These are phyloP conservation scores for Botrytis squamosa DNA, from an alignment of 2,329 filamentous ascomycete species.

Conservation along the genomic window DNA sequence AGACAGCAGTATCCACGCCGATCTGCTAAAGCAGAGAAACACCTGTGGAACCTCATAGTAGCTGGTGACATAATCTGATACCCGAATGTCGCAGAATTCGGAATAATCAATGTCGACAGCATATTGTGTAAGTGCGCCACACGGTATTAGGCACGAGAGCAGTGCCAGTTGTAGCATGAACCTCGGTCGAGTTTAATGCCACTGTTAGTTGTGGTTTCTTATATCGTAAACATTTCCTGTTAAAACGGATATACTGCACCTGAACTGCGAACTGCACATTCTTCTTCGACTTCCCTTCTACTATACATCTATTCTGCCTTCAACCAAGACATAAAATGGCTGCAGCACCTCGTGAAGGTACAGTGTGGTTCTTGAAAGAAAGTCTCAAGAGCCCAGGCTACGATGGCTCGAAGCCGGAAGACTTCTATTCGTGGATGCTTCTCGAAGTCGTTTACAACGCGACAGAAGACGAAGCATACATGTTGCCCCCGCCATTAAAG, in stretches of 20 bases:
- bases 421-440: slow-evolving; percentile 9
- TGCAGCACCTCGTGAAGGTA: slow-evolving; percentile 3
- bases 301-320: no score
- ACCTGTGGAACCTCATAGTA: no score
- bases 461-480: not conserved
- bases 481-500: not conserved
- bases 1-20: no score
- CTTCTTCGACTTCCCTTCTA: not conserved
- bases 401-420: not conserved
- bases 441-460: slow-evolving; percentile 8
- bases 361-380: slow-evolving; percentile 8
- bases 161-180: not conserved
- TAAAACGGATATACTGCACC: not conserved
- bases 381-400: slow-evolving; percentile 11
- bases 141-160: not conserved
- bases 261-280: no score
- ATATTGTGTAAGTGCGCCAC: not conserved
- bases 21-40: no score
- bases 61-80: no score
- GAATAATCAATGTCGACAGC: not conserved
- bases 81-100: no score
- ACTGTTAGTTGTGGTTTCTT: not conserved
- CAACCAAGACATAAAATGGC: not conserved
- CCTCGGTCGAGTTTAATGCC: not conserved
- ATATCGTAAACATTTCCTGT: slow-evolving; percentile 2